Base-by-base conservation (phyloP, 2,329 filamentous ascomycete species). In the Tolypocladium album region DNA sequence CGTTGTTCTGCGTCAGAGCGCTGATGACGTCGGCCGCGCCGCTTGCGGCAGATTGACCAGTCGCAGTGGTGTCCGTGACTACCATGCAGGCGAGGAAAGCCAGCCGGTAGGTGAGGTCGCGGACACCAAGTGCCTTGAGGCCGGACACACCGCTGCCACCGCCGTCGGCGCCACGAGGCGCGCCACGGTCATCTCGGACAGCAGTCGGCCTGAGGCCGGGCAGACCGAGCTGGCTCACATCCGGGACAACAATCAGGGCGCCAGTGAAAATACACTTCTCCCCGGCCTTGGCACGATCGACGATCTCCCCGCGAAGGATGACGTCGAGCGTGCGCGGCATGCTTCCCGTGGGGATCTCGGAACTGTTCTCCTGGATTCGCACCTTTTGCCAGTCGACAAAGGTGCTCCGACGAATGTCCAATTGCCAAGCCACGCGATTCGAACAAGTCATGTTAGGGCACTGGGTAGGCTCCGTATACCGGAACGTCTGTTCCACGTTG, bases 341-440 rank as follows among this genome's bases (percentile, higher is more conserved):
- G 76, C 92, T 97, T 59, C 94, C 94, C 0, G 94, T 99, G 0
- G 94, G 94, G 43, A 99, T 99, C 72, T 99, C 94, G 4, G 93
- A 93, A 66, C 92, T 96, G 77, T 97, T 99, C 75, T 99, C 94
- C 75, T 99, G 94, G 63, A 97, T 91, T 64, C 95, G 89, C 31
- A 97, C 92, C 73, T 97, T 97, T 72, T 99, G 94, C 94, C 94
- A 99, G 76, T 99, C 94, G 63, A 99, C 89, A 71, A 99, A 99
- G 0, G 92, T 97, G 73, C 92, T 97, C 73, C 96, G 93, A 52
- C 91, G 84, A 69, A 99, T 97, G 68, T 99, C 93, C n/a, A 99
- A 78, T 65, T 92, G 87, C 94, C 94, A 99, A n/a, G 89, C 91
- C 61, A 88, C 79, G 34, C 94, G 87, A 76, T 99, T 99, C 67